Base-by-base conservation (phyloP, 192 early-diverging fungal species). In the Linnemannia zychae region DNA sequence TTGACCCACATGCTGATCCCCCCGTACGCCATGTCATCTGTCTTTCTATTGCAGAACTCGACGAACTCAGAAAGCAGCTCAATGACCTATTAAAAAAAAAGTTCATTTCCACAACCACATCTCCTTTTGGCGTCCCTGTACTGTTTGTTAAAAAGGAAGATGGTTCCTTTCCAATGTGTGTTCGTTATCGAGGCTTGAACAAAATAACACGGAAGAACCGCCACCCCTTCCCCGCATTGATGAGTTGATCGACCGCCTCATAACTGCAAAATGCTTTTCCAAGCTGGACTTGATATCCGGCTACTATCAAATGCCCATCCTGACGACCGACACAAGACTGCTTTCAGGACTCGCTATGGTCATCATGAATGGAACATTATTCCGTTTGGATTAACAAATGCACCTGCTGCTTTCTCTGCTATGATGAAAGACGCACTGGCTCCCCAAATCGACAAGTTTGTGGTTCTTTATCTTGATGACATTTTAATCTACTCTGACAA, bases 381-480 rank as follows among this genome's bases (percentile, higher is more conserved):
- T 75, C 92, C 93, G 0, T 93, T 94, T 73, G 95, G 94, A 0
- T 75, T 96, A 4, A 88, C 87, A 33, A 93, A 92, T 76, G 90
- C 90, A 0, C 93, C 92, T 0, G 91, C 92, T 0, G 86, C 89
- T 0, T 94, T 93, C 86, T 88, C 90, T 50, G 38, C 57, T 0
- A 69, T 90, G 7, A 90, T 91, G 80, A 90, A 78, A 44, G 71
- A 82, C 3, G 63, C 89, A 12, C 72, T 94, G 13, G 37, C 52
- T 0, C 79, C 87, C 0, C 40, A 37, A 4, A 44, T 90, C 11
- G 80, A 79, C 47, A 69, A 70, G 1, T 84, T 48, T 53, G 24
- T 36, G 31, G 33, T 86, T 7, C 38, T 88, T 0, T 90, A 87
- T 24, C 38, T 90, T 11, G 85, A 87, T 33, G 87, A 87, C 66